Percentiles rank a stretch among this genome's conserved stretches.
Evolutionary conservation across 2,329 filamentous ascomycete species (phyloP).

Genomic region (Hypoxylon sp.): DNA sequence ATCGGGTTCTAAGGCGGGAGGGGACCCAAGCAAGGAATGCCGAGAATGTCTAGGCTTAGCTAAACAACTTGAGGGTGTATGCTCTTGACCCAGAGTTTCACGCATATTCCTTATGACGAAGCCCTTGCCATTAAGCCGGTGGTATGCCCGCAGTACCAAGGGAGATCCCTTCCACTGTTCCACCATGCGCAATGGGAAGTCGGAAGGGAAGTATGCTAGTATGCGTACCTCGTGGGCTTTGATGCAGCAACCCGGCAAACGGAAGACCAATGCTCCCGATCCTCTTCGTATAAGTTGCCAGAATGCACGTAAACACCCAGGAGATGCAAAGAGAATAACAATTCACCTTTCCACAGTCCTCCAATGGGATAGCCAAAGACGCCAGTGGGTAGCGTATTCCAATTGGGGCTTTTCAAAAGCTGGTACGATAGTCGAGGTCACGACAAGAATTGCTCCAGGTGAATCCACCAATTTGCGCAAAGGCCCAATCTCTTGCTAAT

Average conservation of each 20-base stretch:
- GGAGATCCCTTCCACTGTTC: slow-evolving; percentile 42
- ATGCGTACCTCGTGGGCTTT: slow-evolving; percentile 44
- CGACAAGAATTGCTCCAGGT: slow-evolving; percentile 7
- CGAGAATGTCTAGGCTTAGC: slow-evolving; percentile 45
- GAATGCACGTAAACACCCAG: slow-evolving; percentile 12
- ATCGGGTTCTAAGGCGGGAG: slow-evolving; percentile 47
- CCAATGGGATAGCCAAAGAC: slow-evolving; percentile 5
- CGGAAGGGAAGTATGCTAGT: slow-evolving; percentile 42
- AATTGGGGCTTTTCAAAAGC: slow-evolving; percentile 20
- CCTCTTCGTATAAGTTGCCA: slow-evolving; percentile 21
- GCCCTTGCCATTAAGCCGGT: slow-evolving; percentile 25
- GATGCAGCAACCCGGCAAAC: slow-evolving; percentile 45
- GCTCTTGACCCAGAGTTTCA: slow-evolving; percentile 45
- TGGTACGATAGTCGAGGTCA: slow-evolving; percentile 18
- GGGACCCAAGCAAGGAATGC: slow-evolving; percentile 52
- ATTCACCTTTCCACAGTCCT: slow-evolving; percentile 37
- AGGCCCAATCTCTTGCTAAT: slow-evolving; percentile 9
- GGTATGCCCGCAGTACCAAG: slow-evolving; percentile 35
- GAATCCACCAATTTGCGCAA: slow-evolving; percentile 23
- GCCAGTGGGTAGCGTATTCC: neutral
- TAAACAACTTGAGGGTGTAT: slow-evolving; percentile 45
- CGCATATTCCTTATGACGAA: slow-evolving; percentile 43
- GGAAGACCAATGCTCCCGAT: slow-evolving; percentile 34
- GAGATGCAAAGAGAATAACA: slow-evolving; percentile 17
- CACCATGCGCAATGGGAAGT: slow-evolving; percentile 34